Base-by-base conservation (phyloP, 2,329 filamentous ascomycete genomes). In the Lojkania enalia region DNA sequence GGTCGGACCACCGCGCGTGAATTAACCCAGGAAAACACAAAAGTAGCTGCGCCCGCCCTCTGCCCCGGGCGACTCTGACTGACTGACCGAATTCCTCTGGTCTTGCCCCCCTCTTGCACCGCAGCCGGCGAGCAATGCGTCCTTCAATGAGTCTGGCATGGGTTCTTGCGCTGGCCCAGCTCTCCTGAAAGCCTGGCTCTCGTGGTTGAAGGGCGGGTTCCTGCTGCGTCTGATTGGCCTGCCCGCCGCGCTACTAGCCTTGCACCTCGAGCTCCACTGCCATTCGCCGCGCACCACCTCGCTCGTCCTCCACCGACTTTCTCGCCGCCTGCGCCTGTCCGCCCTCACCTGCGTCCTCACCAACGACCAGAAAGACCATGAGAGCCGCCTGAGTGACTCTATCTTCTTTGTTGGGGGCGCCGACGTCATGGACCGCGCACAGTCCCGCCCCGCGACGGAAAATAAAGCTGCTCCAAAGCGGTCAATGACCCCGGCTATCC, bases 251-350 rank as follows among this genome's bases (percentile, higher is more conserved):
- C 42, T 69, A 35, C 46, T 67, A 40, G 54, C 57, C 40, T 52
- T 66, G 20, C 61, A 61, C 45, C 54, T 67, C 18, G 64, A 67
- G 51, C 43, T 66, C 20, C 55, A 58, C 49, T 55, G 58, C 27
- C 54, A 45, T 48, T 61, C 63, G 39, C 62, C 60, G 45, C 54
- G 56, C 52, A 55, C 57, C 37, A 51, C 58, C 30, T 61, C 61
- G 54, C 59, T 65, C 42, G 57, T 68, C 49, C 57, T 68, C 54
- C 58, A 63, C 59, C 67, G 66, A 37, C 60, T 68, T 43, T 59
- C 57, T 30, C 58, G 58, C 44, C 62, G 63, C 46, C 48, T 67
- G 32, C 59, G 52, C 50, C 55, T 64, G 41, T 44, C 44, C 20
- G 33, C 35, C 33, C 32, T 65, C 36, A 27, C 54, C 46, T 62